Evolutionary conservation across 805 yeast genomes (phyloP).

Genomic region (Saturnispora besseyi): DNA sequence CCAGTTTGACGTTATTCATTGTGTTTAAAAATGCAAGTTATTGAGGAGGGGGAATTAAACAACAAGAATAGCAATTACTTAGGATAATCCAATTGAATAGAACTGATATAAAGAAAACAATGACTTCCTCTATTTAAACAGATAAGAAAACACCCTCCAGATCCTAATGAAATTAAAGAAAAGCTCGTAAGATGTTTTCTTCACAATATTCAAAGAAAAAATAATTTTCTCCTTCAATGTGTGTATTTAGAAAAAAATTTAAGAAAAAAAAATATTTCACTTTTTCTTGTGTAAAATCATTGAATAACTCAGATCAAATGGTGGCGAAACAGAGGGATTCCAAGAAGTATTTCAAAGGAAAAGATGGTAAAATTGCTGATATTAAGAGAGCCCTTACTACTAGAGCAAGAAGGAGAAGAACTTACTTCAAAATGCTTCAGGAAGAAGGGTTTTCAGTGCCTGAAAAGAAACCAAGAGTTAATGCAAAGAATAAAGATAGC

Average conservation of each 20-base stretch:
- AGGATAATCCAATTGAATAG: not conserved
- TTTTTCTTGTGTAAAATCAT: not conserved
- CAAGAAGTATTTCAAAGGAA: constrained; percentile 18
- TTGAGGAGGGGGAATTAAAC: not conserved
- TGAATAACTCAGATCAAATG: not conserved
- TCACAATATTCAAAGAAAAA: not conserved
- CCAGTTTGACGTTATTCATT: constrained; percentile 21
- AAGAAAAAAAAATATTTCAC: not conserved
- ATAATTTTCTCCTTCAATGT: not conserved
- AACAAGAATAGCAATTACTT: not conserved
- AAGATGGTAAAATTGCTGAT: constrained; percentile 39
- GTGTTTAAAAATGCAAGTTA: not conserved
- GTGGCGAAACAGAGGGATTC: not conserved
- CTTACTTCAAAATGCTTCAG: constrained; percentile 70
- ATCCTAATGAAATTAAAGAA: not conserved
- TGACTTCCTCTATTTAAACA: not conserved
- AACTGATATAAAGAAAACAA: not conserved
- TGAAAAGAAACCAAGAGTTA: constrained; percentile 22
- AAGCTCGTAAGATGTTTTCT: not conserved
- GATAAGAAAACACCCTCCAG: not conserved
- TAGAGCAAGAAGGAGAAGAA: constrained; percentile 71
- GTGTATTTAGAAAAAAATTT: not conserved
- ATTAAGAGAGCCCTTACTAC: constrained; percentile 71
- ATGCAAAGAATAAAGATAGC: constrained; percentile 13
- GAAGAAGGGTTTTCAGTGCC: constrained; percentile 57